These are phyloP conservation scores for Dothiorella sarmentorum DNA, from an alignment of 2,329 filamentous ascomycete genomes.

Conservation along the genomic window DNA sequence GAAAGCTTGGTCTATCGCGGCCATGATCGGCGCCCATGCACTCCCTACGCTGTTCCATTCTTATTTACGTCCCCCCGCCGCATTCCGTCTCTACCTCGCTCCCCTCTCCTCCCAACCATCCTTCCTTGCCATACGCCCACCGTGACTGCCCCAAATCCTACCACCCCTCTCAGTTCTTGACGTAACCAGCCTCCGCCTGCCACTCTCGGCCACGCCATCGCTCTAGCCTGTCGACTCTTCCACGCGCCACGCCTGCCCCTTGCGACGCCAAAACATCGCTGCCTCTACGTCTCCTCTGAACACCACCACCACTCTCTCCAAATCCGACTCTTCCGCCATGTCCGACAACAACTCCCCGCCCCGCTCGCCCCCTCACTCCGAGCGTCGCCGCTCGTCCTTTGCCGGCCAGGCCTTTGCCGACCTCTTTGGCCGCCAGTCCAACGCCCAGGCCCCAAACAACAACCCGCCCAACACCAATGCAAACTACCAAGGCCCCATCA, in stretches of 20 bases:
- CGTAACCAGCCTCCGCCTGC: conserved; percentile 5
- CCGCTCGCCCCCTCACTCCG: conserved; percentile 36
- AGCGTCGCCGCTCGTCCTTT: conserved; percentile 45
- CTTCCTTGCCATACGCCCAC: background rate
- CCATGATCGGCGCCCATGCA: conserved; percentile 1
- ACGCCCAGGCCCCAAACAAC: conserved; percentile 23
- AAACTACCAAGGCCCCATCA: conserved; percentile 44
- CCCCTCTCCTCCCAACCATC: background rate
- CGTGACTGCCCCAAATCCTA: background rate
- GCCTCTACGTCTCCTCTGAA: conserved; percentile 24
- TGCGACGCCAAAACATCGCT: background rate
- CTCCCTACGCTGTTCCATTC: conserved; percentile 6
- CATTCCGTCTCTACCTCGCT: background rate
- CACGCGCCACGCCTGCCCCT: conserved; percentile 2
- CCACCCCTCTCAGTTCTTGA: background rate
- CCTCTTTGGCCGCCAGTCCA: conserved; percentile 41
- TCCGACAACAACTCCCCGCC: conserved; percentile 41
- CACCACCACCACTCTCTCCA: background rate
- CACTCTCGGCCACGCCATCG: background rate
- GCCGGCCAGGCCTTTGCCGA: conserved; percentile 49
- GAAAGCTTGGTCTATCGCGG: background rate
- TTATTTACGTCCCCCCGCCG: background rate
- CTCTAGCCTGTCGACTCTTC: background rate
- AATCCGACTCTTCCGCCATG: conserved; percentile 24
- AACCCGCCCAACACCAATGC: background rate